phyloP scores from a whole-genome alignment of 2,329 filamentous ascomycete genomes.

The Beauveria scarabaeidicola region DNA sequence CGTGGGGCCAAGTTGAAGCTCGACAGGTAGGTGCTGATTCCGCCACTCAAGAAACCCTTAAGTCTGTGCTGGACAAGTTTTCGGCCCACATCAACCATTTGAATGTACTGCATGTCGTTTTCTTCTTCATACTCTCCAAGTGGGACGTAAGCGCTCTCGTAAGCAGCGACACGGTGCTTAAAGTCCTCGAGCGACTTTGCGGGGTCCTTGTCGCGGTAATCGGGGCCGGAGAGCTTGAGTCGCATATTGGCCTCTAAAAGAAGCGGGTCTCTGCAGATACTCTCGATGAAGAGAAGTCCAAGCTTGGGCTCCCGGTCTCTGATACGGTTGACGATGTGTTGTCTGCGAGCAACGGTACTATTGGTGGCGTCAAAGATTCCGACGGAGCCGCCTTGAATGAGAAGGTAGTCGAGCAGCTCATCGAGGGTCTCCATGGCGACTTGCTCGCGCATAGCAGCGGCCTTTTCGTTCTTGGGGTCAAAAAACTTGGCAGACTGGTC shows the following conservation, averaged over 20 bases:
- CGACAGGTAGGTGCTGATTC: conserved; percentile 88
- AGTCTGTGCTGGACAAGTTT: conserved; percentile 89
- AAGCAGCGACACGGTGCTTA: conserved; percentile 82
- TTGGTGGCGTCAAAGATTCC: conserved; percentile 97
- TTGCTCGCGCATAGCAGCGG: conserved; percentile 77
- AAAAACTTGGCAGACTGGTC: conserved; percentile 94
- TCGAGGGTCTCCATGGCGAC: conserved; percentile 88
- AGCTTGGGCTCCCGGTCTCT: conserved; percentile 75
- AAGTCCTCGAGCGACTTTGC: conserved; percentile 79
- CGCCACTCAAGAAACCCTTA: conserved; percentile 82
- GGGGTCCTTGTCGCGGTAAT: conserved; percentile 93
- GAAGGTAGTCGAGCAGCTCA: conserved; percentile 82
- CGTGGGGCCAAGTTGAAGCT: conserved; percentile 94
- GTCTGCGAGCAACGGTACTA: conserved; percentile 79
- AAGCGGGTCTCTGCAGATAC: conserved; percentile 76
- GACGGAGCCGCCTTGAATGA: conserved; percentile 74
- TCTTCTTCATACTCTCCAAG: conserved; percentile 86
- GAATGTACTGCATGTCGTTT: conserved; percentile 87
- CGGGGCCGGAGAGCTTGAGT: conserved; percentile 86
- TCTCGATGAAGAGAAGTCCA: conserved; percentile 91
- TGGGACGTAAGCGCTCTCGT: conserved; percentile 89
- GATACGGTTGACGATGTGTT: conserved; percentile 76
- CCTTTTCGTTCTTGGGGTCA: conserved; percentile 77
- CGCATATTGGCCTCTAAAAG: conserved; percentile 95
- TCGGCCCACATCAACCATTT: conserved; percentile 94